phyloP scores from a whole-genome alignment of 139 green algal genomes.

The Coelastrella sp. region DNA sequence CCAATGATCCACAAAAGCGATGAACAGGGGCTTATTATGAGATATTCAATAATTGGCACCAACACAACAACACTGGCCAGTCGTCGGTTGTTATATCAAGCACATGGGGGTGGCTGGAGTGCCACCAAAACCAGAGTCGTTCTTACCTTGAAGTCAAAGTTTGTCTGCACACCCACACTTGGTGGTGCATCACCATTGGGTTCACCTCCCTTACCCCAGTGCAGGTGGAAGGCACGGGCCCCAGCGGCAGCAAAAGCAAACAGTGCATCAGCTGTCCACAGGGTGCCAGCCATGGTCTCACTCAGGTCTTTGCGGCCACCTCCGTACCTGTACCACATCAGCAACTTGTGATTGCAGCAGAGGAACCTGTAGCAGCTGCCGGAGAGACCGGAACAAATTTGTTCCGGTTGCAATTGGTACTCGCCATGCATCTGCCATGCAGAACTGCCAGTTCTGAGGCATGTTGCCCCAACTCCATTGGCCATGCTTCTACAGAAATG shows the following conservation, averaged over 20 bases:
- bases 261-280: constrained; percentile 41
- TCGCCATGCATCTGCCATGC: neutral
- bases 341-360: neutral
- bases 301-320: constrained; percentile 35
- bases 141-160: constrained; percentile 44
- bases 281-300: constrained; percentile 39
- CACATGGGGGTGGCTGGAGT: neutral
- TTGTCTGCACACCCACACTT: constrained; percentile 47
- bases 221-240: constrained; percentile 41
- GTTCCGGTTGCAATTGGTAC: no score
- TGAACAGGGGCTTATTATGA: neutral
- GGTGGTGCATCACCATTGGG: constrained; percentile 17
- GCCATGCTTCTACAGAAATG: no score
- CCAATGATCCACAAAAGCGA: neutral
- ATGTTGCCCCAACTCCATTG: no score
- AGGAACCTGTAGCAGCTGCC: no score
- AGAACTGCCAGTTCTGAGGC: neutral
- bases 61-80: neutral
- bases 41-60: neutral
- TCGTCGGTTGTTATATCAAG: neutral
- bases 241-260: constrained; percentile 49
- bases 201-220: constrained; percentile 45
- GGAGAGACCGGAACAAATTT: no score
- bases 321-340: constrained; percentile 27
- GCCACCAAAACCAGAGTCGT: neutral